Evolutionary conservation across 2,329 filamentous ascomycete genomes (phyloP), one percentile per base, ranked within the genome.

Genomic region (Clarireedia sp.): DNA sequence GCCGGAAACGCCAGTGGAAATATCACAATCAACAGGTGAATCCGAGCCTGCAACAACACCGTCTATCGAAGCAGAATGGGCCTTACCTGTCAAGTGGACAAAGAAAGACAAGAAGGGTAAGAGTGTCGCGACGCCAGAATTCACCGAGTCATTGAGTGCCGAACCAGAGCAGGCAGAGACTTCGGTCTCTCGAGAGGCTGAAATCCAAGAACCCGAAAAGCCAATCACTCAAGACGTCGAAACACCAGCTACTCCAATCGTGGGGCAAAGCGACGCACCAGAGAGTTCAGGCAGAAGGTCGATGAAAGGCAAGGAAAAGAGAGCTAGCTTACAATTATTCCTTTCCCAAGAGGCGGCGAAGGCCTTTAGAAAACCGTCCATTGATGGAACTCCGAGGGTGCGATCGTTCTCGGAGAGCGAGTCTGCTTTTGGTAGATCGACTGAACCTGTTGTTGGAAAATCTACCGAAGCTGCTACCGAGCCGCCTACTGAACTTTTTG

Each of bases 51-150:
- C 47, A 33, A 21, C 36, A 12, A 19, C 46, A 5, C 37, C 38
- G n/a, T 26, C 38, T 19, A 10, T 41, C 12, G 26, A 50, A 26
- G 54, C 50, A 33, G 40, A 53, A 19, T 47, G 29, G 43, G 17
- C 53, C 38, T 37, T 57, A 19, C 41, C 55, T 36, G 68, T 67
- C 62, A 72, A 69, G 57, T 74, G 71, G 59, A 66, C 68, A 10
- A 71, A 71, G 57, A 71, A 71, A 58, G 65, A 66, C 5, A 74
- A 73, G 63, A 60, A 60, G n/a, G 16, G 29, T 38, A 24, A 52
- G 16, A 29, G 43, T 10, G 14, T 45, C 2, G 29, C 33, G n/a
- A 46, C 17, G 17, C 29, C 33, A 46, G 54, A 55, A 37, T 24
- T 46, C 23, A 16, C 43, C 3, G 43, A 46, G 10, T 46, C 43